Base-by-base conservation (phyloP, 345 rosid species). In the Acer yangbiense region DNA sequence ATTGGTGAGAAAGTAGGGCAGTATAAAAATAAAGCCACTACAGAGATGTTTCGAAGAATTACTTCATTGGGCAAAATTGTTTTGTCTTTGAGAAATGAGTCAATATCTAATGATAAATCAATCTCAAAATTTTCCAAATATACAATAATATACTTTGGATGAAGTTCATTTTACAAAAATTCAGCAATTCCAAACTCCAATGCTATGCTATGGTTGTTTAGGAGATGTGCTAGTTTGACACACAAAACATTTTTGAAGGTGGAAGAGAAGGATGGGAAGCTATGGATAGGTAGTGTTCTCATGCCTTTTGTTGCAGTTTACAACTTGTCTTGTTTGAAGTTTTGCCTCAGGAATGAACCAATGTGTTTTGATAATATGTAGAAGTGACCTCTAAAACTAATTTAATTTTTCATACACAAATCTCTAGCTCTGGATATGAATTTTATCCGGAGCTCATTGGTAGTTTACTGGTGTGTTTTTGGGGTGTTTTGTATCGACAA, bases 221-320 rank as follows among this genome's bases (percentile, higher is more conserved):
- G 39, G 39, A 32, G 39, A 32, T 32, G 39, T 32, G 39, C 39
- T 32, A 32, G 39, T 32, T 32, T 32, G 39, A 23, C 25, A 32
- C 39, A 32, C 39, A 32, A 3, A 32, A 32, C 39, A 32, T 32
- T 32, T 3, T 29, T 29, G 4, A 29, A 93, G 81, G 93, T 92
- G 5, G 97, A 95, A 86, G 99, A 95, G 83, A 88, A 77, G 74
- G 94, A 95, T 65, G 98, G 98, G 48, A 91, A 93, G 83, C 98
- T 95, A 62, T 93, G 97, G 99, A 79, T 93, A 79, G 98, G 97
- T 58, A 92, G 97, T 83, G 98, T 95, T 66, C 83, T 93, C 65
- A 92, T 95, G 99, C 92, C 96, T 43, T 89, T 89, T 68, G 75
- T 95, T 63, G 93, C 88, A 17, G 94, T 93, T 29, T 92, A 92